Base-by-base conservation (phyloP, 306 rosid genomes). In the Hippophae rhamnoides region DNA sequence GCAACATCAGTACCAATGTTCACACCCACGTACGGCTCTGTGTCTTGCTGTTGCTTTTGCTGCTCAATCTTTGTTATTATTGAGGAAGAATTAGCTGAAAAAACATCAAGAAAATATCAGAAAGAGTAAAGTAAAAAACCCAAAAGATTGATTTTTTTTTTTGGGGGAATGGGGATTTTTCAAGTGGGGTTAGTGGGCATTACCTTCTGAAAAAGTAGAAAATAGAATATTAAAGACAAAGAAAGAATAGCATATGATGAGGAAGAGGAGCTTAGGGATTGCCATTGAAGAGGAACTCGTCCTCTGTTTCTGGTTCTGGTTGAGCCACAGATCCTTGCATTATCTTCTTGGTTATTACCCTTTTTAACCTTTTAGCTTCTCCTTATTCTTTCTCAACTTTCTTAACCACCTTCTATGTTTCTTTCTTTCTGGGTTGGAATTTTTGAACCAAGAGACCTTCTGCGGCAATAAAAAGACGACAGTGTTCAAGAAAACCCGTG, bases 1-100 rank as follows among this genome's bases (percentile, higher is more conserved):
- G 97, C 79, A 1, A 89, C 85, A 58, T 89, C 97, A 0, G 85
- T 84, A 45, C 97, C 97, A 8, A 89, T 79, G 71, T 86, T 89
- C 5, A 86, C 82, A 7, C 97, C 97, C 14, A 89, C 87, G 26
- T 74, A 89, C 6, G 97, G 92, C 31, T 84, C 72, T 0, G 27
- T 61, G 42, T 74, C 87, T 47, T 62, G 59, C 7, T 56, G 62
- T 50, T 64, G 64, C 13, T 13, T 50, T 59, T 69, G 68, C 58
- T 56, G 67, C 57, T 76, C 68, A 0, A 60, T 47, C 44, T 53
- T 18, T 53, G 61, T 23, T 18, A 56, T 9, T 8, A 52, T 3
- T 5, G 42, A 50, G 7, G 78, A 26, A 51, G 64, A 54, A 41
- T 67, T 23, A n/a, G 73, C 85, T 83, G 80, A 65, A 63, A 69